These are phyloP conservation scores for Calonectria pseudoturangicola DNA, from an alignment of 2,329 filamentous ascomycete species.

Conservation along the genomic window DNA sequence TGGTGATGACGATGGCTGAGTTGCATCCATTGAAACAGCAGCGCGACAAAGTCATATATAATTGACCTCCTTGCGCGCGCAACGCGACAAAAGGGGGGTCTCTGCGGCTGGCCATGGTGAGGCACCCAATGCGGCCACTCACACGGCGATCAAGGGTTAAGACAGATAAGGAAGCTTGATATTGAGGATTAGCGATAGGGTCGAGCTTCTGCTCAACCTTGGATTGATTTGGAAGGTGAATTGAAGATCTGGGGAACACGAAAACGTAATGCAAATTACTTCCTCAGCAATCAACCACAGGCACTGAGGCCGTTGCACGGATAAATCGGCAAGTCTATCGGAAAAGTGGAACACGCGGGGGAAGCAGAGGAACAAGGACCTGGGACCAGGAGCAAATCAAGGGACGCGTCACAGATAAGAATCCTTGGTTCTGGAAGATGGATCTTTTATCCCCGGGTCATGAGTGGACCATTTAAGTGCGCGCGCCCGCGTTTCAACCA, in stretches of 20 bases:
- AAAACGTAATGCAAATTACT: conserved; percentile 39
- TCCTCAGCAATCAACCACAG: conserved; percentile 5
- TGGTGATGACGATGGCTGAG: background rate
- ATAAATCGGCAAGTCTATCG: conserved; percentile 38
- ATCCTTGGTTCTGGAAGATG: conserved; percentile 12
- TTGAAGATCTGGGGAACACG: conserved; percentile 27
- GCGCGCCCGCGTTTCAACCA: background rate
- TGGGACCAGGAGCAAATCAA: conserved; percentile 8
- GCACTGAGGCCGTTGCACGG: conserved; percentile 38
- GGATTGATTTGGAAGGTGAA: conserved; percentile 38
- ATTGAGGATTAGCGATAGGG: conserved; percentile 15
- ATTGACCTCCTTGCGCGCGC: background rate
- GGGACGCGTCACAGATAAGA: conserved; percentile 25
- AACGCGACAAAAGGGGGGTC: conserved; percentile 1
- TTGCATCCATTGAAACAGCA: background rate
- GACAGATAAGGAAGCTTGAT: conserved; percentile 27
- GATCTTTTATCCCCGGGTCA: conserved; percentile 1
- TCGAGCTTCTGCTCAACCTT: conserved; percentile 23
- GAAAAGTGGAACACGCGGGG: conserved; percentile 37
- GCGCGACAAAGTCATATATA: conserved; percentile 24
- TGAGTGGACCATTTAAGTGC: background rate
- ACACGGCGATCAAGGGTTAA: conserved; percentile 16
- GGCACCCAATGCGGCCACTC: conserved; percentile 16
- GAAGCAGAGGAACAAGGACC: conserved; percentile 13
- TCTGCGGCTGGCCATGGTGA: conserved; percentile 8